A percentile compares a stretch with the other conserved stretches of the same genome.
Evolutionary conservation across 345 rosid species (phyloP).

Genomic region (Citrus cavaleriei): DNA sequence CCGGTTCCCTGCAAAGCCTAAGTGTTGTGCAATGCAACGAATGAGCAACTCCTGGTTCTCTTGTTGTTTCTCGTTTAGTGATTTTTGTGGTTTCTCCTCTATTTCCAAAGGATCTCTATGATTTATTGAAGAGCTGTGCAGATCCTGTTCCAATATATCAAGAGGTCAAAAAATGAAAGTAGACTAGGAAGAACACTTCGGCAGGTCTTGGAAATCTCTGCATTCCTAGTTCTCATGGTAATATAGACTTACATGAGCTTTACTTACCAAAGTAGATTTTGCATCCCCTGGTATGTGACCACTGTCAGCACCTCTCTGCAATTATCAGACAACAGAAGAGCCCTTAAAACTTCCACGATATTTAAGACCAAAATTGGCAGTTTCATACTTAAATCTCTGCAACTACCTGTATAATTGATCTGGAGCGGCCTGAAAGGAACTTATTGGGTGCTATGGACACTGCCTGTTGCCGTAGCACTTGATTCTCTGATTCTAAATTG

Average conservation of each 20-base stretch:
- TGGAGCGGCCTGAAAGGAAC: conserved; percentile 88
- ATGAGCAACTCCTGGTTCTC: conserved; percentile 95
- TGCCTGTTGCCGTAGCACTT: conserved; percentile 92
- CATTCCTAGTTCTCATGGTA: not conserved
- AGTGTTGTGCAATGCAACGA: conserved; percentile 84
- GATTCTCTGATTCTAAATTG: conserved; percentile 84
- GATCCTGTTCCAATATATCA: conserved; percentile 48
- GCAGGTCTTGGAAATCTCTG: not conserved
- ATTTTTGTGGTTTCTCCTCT: conserved; percentile 85
- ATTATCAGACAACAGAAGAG: conserved; percentile 19
- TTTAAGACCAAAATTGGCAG: not conserved
- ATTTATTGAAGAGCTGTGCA: conserved; percentile 68
- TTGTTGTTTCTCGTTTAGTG: conserved; percentile 91
- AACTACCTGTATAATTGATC: conserved; percentile 82
- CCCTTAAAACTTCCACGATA: not conserved
- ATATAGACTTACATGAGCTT: not conserved
- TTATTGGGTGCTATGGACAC: conserved; percentile 92
- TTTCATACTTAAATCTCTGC: not conserved
- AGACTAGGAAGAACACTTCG: not conserved
- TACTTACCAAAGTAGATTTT: conserved; percentile 52
- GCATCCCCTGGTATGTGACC: conserved; percentile 55
- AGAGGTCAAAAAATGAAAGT: not conserved
- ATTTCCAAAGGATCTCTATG: conserved; percentile 62
- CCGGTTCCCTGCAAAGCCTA: conserved; percentile 74
- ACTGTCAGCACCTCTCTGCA: conserved; percentile 77